Evolutionary conservation across 768 basidiomycete species (phyloP), one percentile per base, ranked within the genome.

Genomic region (Cystobasidium ongulense): DNA sequence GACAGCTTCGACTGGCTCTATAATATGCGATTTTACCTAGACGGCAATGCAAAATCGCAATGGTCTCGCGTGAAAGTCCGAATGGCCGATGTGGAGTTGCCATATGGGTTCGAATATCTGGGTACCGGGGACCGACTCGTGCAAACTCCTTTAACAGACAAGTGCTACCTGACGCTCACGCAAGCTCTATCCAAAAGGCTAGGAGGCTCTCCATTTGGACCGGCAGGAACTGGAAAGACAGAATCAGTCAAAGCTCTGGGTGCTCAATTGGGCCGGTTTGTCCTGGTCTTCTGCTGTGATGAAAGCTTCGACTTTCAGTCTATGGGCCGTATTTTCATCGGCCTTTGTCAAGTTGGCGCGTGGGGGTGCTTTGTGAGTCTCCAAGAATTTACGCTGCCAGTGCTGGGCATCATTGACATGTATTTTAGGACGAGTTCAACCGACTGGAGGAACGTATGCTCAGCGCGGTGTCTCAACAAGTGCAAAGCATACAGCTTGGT

Each of bases 211-310:
- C 96, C 96, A 1, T 99, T 99, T 80, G 96, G 96, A 21, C 96
- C 96, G 63, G 96, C 96, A 23, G 96, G 96, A 81, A 98, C 95
- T 73, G 92, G 94, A 35, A 99, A 99, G 84, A 99, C 96, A 0
- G 96, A 99, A 82, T 98, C 96, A 0, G 96, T 99, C 80, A 99
- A 99, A 82, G 94, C 96, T 1, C 87, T 99, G 25, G 96, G 96
- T 63, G 92, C 97, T 1, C 94, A 96, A 78, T 87, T 99, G 4
- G 96, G 96, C 46, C 88, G 96, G 41, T 99, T 99, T 79, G 96
- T 99, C n/a, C 85, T 99, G 61, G 96, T 99, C n/a, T 99, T 99
- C 84, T 98, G 96, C 80, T 99, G 96, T 79, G 96, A 99, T 81
- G 96, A 99, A 81, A 96, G 91, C 0, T 98, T 99, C 82, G 96